Conservation (phyloP, 805 yeast genomes). For the Komagataella mondaviorum region DNA sequence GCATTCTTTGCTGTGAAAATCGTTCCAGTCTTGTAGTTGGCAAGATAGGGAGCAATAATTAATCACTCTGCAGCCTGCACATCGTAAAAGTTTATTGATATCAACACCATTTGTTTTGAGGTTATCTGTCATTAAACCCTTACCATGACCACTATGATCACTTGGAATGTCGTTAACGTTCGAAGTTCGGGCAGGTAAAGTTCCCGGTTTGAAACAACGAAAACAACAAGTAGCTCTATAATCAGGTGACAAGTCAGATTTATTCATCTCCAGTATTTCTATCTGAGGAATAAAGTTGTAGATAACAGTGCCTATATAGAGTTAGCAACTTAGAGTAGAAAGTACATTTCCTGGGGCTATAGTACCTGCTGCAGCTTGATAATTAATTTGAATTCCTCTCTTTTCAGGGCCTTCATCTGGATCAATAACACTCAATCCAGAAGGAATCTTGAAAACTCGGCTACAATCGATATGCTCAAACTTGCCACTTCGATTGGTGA, state of each 20-base stretch:
- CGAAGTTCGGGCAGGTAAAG: background rate
- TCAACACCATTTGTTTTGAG: background rate
- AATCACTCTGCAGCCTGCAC: background rate
- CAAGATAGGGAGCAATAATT: background rate
- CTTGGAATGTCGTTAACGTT: background rate
- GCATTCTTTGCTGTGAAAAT: background rate
- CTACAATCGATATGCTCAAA: background rate
- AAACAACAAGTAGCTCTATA: background rate
- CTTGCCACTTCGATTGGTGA: background rate
- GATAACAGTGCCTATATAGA: background rate
- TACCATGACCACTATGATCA: background rate
- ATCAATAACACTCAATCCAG: background rate
- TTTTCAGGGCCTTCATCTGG: background rate
- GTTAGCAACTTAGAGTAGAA: background rate
- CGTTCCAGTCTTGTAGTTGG: background rate
- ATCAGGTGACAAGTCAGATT: slow-evolving; percentile 10
- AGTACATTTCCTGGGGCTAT: background rate
- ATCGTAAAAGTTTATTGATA: background rate
- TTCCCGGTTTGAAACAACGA: background rate
- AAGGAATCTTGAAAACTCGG: background rate
- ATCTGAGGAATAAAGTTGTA: slow-evolving; percentile 4
- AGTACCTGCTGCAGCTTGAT: slow-evolving; percentile 3
- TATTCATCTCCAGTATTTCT: slow-evolving; percentile 3
- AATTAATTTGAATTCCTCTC: slow-evolving; percentile 2
- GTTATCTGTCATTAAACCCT: background rate